phyloP scores from a whole-genome alignment of 108 stramenopile species.

The Cyclotella choctawhatcheeana region DNA sequence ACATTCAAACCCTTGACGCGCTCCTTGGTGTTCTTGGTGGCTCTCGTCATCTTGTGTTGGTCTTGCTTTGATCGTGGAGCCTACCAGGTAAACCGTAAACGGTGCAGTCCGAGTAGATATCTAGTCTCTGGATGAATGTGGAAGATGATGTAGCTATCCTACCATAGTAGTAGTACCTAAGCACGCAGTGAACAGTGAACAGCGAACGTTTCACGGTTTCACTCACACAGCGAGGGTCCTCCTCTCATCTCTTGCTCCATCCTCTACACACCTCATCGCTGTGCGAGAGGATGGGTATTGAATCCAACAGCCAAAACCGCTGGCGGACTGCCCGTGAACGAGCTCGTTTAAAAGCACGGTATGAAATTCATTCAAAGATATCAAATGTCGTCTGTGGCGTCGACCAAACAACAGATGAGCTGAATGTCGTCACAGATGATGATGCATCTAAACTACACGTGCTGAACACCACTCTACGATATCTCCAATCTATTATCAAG shows the following conservation, averaged over 20 bases:
- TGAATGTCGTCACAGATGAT: not conserved
- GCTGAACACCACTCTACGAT: conserved; percentile 18
- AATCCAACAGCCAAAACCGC: conserved; percentile 48
- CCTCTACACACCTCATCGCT: no score
- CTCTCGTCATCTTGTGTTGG: no score
- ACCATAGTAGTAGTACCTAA: no score
- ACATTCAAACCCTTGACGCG: no score
- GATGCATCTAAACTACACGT: not conserved
- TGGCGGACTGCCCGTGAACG: conserved; percentile 77
- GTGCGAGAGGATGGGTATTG: conserved; percentile 22
- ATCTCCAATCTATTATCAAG: conserved; percentile 38
- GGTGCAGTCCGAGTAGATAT: no score
- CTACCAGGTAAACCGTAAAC: no score
- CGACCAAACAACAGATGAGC: not conserved
- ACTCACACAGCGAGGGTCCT: not conserved
- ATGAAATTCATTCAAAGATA: conserved; percentile 62
- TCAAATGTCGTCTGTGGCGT: not conserved
- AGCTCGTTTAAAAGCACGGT: conserved; percentile 67
- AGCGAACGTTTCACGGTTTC: not conserved
- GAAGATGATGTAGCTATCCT: no score
- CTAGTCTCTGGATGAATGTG: no score
- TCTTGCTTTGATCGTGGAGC: no score
- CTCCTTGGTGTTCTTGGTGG: no score
- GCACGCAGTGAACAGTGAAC: not conserved
- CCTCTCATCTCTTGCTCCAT: not conserved